Base-by-base conservation (phyloP, 2,329 filamentous ascomycete genomes). In the Aspergillus piperis region DNA sequence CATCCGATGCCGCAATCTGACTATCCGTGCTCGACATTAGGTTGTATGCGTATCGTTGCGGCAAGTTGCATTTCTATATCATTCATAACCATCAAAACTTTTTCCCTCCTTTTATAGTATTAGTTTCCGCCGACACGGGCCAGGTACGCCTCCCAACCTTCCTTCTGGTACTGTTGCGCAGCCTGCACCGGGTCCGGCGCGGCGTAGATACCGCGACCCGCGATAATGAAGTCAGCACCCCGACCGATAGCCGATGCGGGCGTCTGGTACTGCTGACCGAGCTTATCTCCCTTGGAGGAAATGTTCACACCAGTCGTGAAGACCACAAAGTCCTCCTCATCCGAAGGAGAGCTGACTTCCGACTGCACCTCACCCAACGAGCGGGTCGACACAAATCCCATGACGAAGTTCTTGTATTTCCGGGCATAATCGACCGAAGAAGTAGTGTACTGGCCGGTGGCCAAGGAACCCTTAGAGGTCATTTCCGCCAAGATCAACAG, bases 261-360 rank as follows among this genome's bases (percentile, higher is more conserved):
- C 3, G 79, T 81, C 68, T 81, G 78, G 61, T 81, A 81, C 68
- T 81, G 79, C 68, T 81, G 79, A 1, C 79, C 79, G 23, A 81
- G 67, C 59, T 79, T 75, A 66, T 81, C 79, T 2, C 79, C 79
- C 67, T 78, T 80, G 7, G 76, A 78, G 8, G 77, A 76, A 11
- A 81, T 70, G 62, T 81, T 81, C 53, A 81, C 77, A 6, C 79
- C 79, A 0, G 79, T 81, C 7, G 79, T 81, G 66, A 81, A 81
- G 6, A 81, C 76, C 3, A 81, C 76, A 62, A 81, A 81, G 62
- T 81, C 79, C 65, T 81, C 79, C 17, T 72, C 71, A 3, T 75
- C 72, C 2, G 64, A 60, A 7, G 67, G 57, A 0, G 62, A 64
- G 6, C 65, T 65, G 23, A 64, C 68, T 6, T 68, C 68, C 4